Conservation (phyloP, 495 filamentous ascomycete species). For the Aspergillus conjunctus region DNA sequence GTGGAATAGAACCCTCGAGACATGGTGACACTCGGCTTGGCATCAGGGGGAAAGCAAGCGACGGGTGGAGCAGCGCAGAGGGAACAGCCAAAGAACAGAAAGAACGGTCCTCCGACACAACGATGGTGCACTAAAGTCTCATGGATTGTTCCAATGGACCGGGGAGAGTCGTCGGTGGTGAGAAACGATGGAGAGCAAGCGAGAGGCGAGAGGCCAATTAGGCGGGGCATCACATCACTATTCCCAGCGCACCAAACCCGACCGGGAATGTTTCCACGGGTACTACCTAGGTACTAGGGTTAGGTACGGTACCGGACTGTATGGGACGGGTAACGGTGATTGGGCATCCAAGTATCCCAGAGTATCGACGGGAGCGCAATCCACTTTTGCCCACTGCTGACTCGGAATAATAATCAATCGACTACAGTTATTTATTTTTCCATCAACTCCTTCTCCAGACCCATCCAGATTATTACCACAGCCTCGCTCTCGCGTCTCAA, state of each 20-base stretch:
- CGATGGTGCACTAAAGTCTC: slow-evolving; percentile 10
- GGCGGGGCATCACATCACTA: slow-evolving; percentile 1
- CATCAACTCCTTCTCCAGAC: background rate
- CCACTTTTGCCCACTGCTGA: no score
- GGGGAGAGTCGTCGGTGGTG: slow-evolving; percentile 11
- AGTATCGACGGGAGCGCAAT: background rate
- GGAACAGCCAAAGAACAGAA: slow-evolving; percentile 16
- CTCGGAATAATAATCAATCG: no score
- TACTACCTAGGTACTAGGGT: background rate
- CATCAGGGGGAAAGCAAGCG: slow-evolving; percentile 22
- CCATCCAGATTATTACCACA: background rate
- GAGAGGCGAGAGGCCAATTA: background rate
- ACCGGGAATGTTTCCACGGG: background rate
- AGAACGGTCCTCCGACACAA: slow-evolving; percentile 4
- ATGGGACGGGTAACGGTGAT: background rate
- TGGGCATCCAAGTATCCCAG: background rate
- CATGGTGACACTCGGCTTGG: slow-evolving; percentile 24
- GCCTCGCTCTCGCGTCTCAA: background rate
- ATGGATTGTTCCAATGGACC: slow-evolving; percentile 25
- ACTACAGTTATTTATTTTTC: background rate
- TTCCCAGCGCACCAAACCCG: background rate
- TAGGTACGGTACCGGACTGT: background rate
- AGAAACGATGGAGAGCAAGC: background rate
- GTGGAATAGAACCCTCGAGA: slow-evolving; percentile 19
- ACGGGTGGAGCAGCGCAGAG: slow-evolving; percentile 12